phyloP scores from a whole-genome alignment of 768 basidiomycete genomes.

The Collybiopsis confluens region DNA sequence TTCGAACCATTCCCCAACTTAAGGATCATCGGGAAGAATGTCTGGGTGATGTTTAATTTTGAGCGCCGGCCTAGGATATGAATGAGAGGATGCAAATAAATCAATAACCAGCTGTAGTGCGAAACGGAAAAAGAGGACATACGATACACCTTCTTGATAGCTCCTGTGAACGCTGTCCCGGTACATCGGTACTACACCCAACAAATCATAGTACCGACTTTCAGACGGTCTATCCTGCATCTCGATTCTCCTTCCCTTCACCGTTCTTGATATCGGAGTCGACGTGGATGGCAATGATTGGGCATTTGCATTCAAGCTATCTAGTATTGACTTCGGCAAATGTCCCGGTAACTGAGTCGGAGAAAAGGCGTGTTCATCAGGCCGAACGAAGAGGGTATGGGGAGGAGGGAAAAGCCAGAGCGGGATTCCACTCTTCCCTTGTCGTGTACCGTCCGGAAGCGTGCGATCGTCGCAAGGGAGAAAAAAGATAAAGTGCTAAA shows the following conservation, averaged over 20 bases:
- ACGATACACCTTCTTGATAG: slow-evolving; percentile 92
- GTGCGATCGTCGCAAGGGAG: too few relatives aligned
- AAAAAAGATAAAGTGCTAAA: too few relatives aligned
- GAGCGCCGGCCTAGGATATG: slow-evolving; percentile 53
- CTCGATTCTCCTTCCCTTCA: slow-evolving; percentile 75
- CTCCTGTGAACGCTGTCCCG: slow-evolving; percentile 73
- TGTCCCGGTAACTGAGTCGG: slow-evolving; percentile 48
- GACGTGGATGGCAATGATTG: slow-evolving; percentile 13
- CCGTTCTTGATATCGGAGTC: slow-evolving; percentile 14
- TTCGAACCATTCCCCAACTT: slow-evolving; percentile 85
- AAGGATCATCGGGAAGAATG: slow-evolving; percentile 86
- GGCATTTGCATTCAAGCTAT: slow-evolving; percentile 12
- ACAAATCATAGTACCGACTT: slow-evolving; percentile 85
- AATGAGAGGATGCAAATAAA: too few relatives aligned
- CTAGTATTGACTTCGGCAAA: slow-evolving; percentile 13
- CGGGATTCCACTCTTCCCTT: too few relatives aligned
- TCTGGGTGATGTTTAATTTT: slow-evolving; percentile 92
- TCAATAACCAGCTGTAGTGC: background rate
- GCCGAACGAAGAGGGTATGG: too few relatives aligned
- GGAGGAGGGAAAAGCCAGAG: too few relatives aligned
- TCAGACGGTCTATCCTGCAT: slow-evolving; percentile 86
- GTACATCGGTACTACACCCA: slow-evolving; percentile 78
- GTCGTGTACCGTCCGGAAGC: too few relatives aligned
- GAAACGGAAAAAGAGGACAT: background rate
- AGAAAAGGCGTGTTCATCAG: slow-evolving; percentile 67